Conservation (phyloP, 192 early-diverging fungal genomes). For the Backusella liffmaniae region DNA sequence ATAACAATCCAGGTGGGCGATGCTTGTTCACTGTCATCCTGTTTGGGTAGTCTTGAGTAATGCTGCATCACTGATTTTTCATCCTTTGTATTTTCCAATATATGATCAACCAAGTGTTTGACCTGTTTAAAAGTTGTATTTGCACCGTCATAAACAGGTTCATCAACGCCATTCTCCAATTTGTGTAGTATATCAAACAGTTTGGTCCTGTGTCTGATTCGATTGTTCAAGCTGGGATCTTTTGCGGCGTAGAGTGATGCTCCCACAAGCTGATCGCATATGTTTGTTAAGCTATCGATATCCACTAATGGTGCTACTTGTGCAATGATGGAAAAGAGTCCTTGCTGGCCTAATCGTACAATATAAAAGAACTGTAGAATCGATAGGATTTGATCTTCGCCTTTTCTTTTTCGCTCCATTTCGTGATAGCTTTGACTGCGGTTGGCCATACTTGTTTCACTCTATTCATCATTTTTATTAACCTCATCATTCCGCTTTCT, state of each 20-base stretch:
- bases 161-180: neutral
- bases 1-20: neutral
- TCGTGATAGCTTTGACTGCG: neutral
- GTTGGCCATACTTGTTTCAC: neutral
- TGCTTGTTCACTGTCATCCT: neutral
- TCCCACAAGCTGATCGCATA: slow-evolving; percentile 14
- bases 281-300: neutral
- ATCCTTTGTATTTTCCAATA: slow-evolving; percentile 12
- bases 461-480: neutral
- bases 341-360: slow-evolving; percentile 16
- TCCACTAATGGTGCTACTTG: neutral
- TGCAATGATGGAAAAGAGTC: neutral
- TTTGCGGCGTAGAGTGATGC: slow-evolving; percentile 8
- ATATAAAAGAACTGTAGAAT: slow-evolving; percentile 15
- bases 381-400: neutral
- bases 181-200: neutral
- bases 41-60: neutral
- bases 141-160: neutral
- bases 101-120: slow-evolving; percentile 1
- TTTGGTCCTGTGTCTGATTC: neutral
- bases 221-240: neutral
- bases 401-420: neutral
- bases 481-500: too few relatives aligned
- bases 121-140: slow-evolving; percentile 14
- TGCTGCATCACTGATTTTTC: neutral